Evolutionary conservation across 2,329 filamentous ascomycete genomes (phyloP).

Genomic region (Arthrobotrys iridis): DNA sequence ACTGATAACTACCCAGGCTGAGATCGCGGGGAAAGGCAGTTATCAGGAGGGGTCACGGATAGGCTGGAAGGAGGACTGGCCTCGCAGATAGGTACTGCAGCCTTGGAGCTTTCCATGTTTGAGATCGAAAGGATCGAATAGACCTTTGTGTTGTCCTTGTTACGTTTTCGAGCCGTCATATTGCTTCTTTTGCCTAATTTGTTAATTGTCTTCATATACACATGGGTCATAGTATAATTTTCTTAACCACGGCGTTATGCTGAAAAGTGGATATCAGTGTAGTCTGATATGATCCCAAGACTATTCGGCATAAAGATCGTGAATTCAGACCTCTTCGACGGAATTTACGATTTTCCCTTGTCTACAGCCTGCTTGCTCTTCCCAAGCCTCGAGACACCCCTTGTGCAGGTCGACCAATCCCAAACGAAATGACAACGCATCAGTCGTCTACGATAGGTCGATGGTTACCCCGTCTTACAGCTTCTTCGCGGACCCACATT

Average conservation of each 20-base stretch:
- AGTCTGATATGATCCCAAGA: slow-evolving; percentile 23
- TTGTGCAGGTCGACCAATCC: slow-evolving; percentile 38
- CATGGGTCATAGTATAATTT: slow-evolving; percentile 1
- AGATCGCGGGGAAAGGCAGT: slow-evolving; percentile 39
- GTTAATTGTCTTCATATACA: not conserved
- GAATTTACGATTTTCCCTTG: slow-evolving; percentile 32
- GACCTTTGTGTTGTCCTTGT: slow-evolving; percentile 47
- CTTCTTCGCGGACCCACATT: slow-evolving; percentile 51
- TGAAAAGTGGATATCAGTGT: slow-evolving; percentile 21
- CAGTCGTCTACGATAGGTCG: slow-evolving; percentile 53
- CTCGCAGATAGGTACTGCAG: slow-evolving; percentile 24
- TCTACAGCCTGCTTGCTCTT: slow-evolving; percentile 46
- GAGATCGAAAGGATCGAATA: slow-evolving; percentile 47
- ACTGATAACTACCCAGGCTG: slow-evolving; percentile 15
- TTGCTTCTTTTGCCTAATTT: slow-evolving; percentile 39
- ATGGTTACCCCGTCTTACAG: slow-evolving; percentile 44
- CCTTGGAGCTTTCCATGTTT: slow-evolving; percentile 35
- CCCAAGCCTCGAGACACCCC: slow-evolving; percentile 36
- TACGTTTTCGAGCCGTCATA: slow-evolving; percentile 25
- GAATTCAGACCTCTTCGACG: slow-evolving; percentile 21
- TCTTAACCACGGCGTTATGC: slow-evolving; percentile 12
- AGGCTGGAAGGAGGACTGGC: slow-evolving; percentile 17
- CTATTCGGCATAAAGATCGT: slow-evolving; percentile 30
- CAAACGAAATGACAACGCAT: slow-evolving; percentile 52
- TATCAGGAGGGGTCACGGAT: slow-evolving; percentile 28